phyloP scores from a whole-genome alignment of 2,329 filamentous ascomycete genomes.

The Lasiodiplodia sp. region DNA sequence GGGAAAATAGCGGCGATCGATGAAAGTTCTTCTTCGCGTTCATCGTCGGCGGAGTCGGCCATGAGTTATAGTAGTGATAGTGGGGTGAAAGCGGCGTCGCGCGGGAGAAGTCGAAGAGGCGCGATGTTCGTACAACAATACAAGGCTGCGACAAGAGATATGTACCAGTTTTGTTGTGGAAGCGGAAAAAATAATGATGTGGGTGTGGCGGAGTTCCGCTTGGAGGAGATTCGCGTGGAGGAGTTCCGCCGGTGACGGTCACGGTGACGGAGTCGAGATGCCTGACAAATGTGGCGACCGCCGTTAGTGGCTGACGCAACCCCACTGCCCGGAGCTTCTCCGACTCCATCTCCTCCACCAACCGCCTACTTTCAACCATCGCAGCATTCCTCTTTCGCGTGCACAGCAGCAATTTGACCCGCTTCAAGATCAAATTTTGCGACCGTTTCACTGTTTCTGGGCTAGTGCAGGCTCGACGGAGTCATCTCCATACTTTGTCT shows the following conservation, averaged over 20 bases:
- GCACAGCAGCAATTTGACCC: neutral
- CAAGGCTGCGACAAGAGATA: neutral
- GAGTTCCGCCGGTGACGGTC: neutral
- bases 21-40: conserved; percentile 65
- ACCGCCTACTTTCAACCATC: neutral
- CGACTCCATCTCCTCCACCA: neutral
- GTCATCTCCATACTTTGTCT: too few relatives aligned
- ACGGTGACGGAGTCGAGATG: conserved; percentile 10
- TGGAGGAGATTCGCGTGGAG: neutral
- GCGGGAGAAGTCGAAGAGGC: neutral
- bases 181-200: neutral
- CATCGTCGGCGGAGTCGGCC: conserved; percentile 54
- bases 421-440: neutral
- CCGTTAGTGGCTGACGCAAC: conserved; percentile 7
- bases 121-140: neutral
- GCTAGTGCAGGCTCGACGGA: neutral
- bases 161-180: neutral
- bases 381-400: neutral
- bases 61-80: neutral
- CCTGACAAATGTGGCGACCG: conserved; percentile 11
- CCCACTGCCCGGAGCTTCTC: conserved; percentile 1
- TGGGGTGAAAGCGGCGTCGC: neutral
- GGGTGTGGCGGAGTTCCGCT: neutral
- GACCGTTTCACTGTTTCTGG: neutral
- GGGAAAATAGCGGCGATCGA: conserved; percentile 69